These are phyloP conservation scores for Pleurotus djamor DNA, from an alignment of 768 basidiomycete species.

Conservation along the genomic window DNA sequence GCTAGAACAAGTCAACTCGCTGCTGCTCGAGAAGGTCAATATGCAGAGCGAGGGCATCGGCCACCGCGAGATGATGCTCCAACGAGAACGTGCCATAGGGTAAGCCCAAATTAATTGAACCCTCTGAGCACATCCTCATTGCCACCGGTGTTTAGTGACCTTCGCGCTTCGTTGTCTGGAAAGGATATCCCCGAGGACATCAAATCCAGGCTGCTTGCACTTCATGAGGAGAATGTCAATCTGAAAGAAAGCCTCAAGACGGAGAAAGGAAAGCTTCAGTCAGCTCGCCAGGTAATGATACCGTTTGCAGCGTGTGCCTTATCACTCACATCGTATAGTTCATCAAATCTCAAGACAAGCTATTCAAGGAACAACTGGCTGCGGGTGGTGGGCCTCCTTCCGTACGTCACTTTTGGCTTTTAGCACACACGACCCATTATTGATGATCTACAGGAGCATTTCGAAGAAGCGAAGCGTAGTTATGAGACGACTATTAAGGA, in stretches of 20 bases:
- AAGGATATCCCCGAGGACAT: constrained; percentile 83
- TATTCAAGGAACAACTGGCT: constrained; percentile 80
- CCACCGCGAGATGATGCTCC: constrained; percentile 83
- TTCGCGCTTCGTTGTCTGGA: constrained; percentile 74
- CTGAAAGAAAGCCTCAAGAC: constrained; percentile 73
- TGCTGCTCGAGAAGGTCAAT: constrained; percentile 90
- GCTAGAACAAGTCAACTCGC: constrained; percentile 79
- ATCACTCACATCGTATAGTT: constrained; percentile 52
- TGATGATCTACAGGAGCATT: constrained; percentile 37
- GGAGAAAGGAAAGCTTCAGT: constrained; percentile 71
- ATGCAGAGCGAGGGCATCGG: constrained; percentile 90
- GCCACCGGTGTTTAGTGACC: constrained; percentile 46
- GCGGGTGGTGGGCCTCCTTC: constrained; percentile 44
- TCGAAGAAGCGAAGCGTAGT: constrained; percentile 71
- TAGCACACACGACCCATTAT: neutral
- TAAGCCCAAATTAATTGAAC: constrained; percentile 21
- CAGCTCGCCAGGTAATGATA: constrained; percentile 41
- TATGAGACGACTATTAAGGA: constrained; percentile 65
- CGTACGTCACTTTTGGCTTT: constrained; percentile 29
- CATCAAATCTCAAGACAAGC: constrained; percentile 89
- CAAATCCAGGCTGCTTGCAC: constrained; percentile 65
- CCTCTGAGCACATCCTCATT: neutral
- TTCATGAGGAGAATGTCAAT: constrained; percentile 77
- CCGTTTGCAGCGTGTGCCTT: neutral
- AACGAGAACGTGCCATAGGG: constrained; percentile 86